Evolutionary conservation across 2,329 filamentous ascomycete genomes (phyloP).

Genomic region (Chrysoporthe austroafricana): DNA sequence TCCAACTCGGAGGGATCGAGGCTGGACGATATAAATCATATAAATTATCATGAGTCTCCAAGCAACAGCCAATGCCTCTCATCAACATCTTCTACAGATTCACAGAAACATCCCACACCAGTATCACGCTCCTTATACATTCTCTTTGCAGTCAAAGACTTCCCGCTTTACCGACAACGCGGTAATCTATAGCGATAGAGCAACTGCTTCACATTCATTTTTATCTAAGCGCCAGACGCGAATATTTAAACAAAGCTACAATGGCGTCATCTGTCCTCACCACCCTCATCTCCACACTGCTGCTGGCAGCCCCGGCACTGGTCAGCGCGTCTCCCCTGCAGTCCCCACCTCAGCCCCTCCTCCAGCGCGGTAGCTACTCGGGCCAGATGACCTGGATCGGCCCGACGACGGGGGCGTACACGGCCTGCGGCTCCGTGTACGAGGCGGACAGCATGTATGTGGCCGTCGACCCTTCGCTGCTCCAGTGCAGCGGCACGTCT

Average conservation of each 20-base stretch:
- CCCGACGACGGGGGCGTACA: slow-evolving; percentile 2
- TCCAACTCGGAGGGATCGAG: background rate
- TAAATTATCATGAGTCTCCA: background rate
- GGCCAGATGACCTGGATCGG: slow-evolving; percentile 22
- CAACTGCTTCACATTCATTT: background rate
- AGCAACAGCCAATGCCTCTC: background rate
- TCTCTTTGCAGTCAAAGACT: background rate
- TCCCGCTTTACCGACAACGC: background rate
- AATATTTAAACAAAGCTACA: no score
- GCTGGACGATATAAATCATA: background rate
- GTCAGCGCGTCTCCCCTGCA: slow-evolving; percentile 1
- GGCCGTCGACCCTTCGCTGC: slow-evolving; percentile 20
- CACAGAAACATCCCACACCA: background rate
- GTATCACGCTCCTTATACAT: background rate
- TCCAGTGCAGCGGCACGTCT: slow-evolving; percentile 11
- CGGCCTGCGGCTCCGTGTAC: slow-evolving; percentile 18
- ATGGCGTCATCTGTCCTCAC: background rate
- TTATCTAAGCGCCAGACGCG: background rate
- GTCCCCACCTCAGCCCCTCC: slow-evolving; percentile 4
- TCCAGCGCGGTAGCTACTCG: slow-evolving; percentile 16
- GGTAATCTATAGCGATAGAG: background rate
- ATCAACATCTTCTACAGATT: background rate
- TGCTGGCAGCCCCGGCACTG: slow-evolving; percentile 5
- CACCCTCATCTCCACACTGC: background rate
- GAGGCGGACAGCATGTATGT: slow-evolving; percentile 23